Evolutionary conservation across 768 basidiomycete species (phyloP), one percentile per base, ranked within the genome.

Genomic region (Filobasidium wieringae): DNA sequence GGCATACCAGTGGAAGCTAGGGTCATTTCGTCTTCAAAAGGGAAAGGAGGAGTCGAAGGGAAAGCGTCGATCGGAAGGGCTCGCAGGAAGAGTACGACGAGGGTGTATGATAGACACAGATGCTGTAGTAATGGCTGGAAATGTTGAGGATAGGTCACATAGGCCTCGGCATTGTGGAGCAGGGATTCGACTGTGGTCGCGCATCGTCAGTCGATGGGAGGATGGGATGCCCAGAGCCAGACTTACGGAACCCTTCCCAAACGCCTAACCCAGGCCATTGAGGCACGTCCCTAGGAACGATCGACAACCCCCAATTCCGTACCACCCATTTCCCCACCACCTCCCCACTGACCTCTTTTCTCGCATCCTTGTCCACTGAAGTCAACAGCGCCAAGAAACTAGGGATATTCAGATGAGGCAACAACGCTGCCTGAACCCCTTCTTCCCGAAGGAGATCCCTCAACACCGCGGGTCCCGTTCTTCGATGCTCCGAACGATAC

Each of bases 181-280:
- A 73, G 61, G 7, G 72, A 71, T 61, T 73, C 72, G 43, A 73
- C 72, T 73, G 47, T 36, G 2, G 24, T 8, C 32, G 9, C 8
- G 17, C 11, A 45, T 31, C 15, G 31, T 24, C 24, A 36, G 36
- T 17, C 39, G 31, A 22, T 8, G 15, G 19, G 17, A 5, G 29
- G 6, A 4, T 5, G 8, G 15, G 40, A 14, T 4, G 7, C 3
- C 1, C 8, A 4, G 22, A 19, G 17, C 9, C 15, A 1, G 17
- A 70, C 72, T 67, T 59, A 73, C 72, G 52, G 41, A 69, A 70
- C 4, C 72, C 72, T 53, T 73, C 72, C 72, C 72, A 73, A 2
- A 73, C 72, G 0, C 67, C 67, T 43, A 73, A 43, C 41, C 70
- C 70, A 8, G 72, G 72, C 72, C 72, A 73, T 29, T 49, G 63